A percentile compares a stretch with the other conserved stretches of the same genome.
Evolutionary conservation across 2,329 filamentous ascomycete genomes (phyloP).

Genomic region (Aphanoascus verrucosus): DNA sequence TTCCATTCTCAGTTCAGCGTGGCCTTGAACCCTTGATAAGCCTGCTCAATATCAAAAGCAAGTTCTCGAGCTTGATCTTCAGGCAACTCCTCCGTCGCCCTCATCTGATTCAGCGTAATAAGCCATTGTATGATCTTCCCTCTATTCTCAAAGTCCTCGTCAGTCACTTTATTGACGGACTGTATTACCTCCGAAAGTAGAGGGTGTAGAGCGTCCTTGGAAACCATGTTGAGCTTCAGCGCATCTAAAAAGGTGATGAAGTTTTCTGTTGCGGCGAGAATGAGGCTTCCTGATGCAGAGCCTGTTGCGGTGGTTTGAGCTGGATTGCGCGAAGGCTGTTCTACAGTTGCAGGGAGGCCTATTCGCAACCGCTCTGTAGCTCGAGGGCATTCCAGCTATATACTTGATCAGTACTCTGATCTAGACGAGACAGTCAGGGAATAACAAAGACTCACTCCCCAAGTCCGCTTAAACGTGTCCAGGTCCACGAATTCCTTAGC

Average conservation of each 20-base stretch:
- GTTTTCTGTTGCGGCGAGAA: slow-evolving; percentile 86
- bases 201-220: slow-evolving; percentile 94
- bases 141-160: slow-evolving; percentile 85
- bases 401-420: not conserved
- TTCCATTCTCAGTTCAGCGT: slow-evolving; percentile 47
- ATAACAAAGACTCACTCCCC: slow-evolving; percentile 59
- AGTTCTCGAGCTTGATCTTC: slow-evolving; percentile 82
- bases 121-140: slow-evolving; percentile 98
- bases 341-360: slow-evolving; percentile 76
- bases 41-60: slow-evolving; percentile 85
- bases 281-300: slow-evolving; percentile 50
- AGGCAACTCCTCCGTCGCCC: slow-evolving; percentile 78
- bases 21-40: slow-evolving; percentile 86
- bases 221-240: slow-evolving; percentile 78
- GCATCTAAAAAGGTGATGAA: slow-evolving; percentile 98
- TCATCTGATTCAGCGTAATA: slow-evolving; percentile 96
- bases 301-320: slow-evolving; percentile 21
- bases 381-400: slow-evolving; percentile 80
- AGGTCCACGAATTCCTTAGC: slow-evolving; percentile 75
- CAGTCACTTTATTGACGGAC: slow-evolving; percentile 92
- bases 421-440: not conserved
- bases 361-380: slow-evolving; percentile 87
- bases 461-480: slow-evolving; percentile 81
- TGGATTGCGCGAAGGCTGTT: slow-evolving; percentile 46
- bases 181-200: slow-evolving; percentile 92